These are phyloP conservation scores for Eimeria necatrix DNA, from an alignment of 169 alveolate genomes.

Conservation along the genomic window DNA sequence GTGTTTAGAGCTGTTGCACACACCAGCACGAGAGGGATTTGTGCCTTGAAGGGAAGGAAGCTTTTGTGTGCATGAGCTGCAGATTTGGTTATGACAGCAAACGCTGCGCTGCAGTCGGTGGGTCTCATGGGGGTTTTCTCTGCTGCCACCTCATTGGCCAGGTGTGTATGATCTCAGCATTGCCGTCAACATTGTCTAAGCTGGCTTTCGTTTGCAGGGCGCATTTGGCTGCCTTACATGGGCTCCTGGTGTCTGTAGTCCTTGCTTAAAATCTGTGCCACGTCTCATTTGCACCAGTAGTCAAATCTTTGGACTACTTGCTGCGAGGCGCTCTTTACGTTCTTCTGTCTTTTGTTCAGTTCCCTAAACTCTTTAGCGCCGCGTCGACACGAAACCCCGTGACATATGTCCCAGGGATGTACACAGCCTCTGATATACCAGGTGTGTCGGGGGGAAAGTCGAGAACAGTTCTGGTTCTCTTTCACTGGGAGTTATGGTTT, in stretches of 20 bases:
- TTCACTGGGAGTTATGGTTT: too few relatives aligned
- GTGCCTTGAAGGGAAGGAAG: background rate
- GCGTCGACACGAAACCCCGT: slow-evolving; percentile 81
- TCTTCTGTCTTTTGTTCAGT: slow-evolving; percentile 60
- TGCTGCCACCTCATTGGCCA: slow-evolving; percentile 80
- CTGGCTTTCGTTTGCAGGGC: too few relatives aligned
- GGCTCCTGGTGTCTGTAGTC: too few relatives aligned
- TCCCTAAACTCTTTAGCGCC: slow-evolving; percentile 73
- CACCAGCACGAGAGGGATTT: too few relatives aligned
- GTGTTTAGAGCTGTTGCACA: too few relatives aligned
- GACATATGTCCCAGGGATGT: slow-evolving; percentile 70
- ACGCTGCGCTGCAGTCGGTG: slow-evolving; percentile 64
- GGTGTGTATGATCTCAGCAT: background rate
- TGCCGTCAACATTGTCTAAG: too few relatives aligned
- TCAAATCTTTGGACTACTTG: too few relatives aligned
- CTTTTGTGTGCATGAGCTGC: background rate
- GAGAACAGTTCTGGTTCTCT: too few relatives aligned
- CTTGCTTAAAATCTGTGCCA: too few relatives aligned
- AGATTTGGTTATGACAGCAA: background rate
- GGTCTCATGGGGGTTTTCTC: slow-evolving; percentile 82
- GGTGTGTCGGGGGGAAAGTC: slow-evolving; percentile 2
- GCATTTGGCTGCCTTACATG: too few relatives aligned
- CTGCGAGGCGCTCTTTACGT: background rate
- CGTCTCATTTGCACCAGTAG: too few relatives aligned
- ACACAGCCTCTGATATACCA: slow-evolving; percentile 57